These are phyloP conservation scores for Arctium lappa DNA, from an alignment of 129 eudicot species.

Conservation along the genomic window DNA sequence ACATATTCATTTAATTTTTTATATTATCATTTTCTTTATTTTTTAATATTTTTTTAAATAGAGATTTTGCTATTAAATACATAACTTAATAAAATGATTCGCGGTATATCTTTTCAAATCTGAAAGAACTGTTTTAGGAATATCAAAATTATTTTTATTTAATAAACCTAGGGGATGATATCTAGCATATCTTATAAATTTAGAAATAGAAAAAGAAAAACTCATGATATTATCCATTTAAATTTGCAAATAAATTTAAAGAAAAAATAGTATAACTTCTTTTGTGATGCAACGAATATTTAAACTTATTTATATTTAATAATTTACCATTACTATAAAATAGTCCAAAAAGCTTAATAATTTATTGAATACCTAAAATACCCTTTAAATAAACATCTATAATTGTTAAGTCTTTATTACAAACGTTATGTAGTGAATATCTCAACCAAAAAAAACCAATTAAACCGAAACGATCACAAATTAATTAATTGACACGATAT, in stretches of 20 bases:
- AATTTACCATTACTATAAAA: not conserved
- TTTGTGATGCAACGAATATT: too few species aligned
- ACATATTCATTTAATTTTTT: conserved; percentile 4
- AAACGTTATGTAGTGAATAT: not conserved
- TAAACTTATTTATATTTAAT: too few species aligned
- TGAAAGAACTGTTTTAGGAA: not conserved
- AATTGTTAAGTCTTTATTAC: not conserved
- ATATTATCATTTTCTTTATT: not conserved
- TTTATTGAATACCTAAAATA: not conserved
- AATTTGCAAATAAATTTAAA: too few species aligned
- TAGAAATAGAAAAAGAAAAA: too few species aligned
- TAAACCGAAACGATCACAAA: not conserved
- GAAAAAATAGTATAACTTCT: too few species aligned
- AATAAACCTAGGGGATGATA: not conserved
- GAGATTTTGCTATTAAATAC: not conserved
- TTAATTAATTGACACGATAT: not conserved
- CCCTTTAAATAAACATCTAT: not conserved
- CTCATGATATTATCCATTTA: not conserved
- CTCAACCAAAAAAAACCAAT: not conserved
- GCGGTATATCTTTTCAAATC: too few species aligned
- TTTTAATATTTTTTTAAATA: not conserved
- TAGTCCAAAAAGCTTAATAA: not conserved
- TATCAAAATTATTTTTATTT: not conserved
- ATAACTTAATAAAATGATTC: too few species aligned
- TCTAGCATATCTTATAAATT: too few species aligned